A percentile compares a stretch with the other conserved stretches of the same genome.
These are phyloP conservation scores for Aspergillus sp. DNA, from an alignment of 2,329 filamentous ascomycete species.

Conservation along the genomic window DNA sequence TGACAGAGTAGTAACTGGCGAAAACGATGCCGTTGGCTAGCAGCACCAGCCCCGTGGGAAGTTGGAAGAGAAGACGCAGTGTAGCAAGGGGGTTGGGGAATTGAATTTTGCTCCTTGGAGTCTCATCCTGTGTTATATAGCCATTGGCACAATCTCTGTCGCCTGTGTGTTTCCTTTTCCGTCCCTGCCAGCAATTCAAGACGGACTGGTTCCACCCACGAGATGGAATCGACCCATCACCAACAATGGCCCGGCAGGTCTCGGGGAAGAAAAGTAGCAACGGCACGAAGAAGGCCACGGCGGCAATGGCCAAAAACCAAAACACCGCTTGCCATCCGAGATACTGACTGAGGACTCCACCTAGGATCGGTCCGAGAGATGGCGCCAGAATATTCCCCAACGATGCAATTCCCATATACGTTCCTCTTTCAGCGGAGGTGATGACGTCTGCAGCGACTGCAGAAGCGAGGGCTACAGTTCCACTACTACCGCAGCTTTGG, in stretches of 20 bases:
- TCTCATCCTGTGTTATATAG: neutral
- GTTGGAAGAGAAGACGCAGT: slow-evolving; percentile 27
- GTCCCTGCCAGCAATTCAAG: slow-evolving; percentile 3
- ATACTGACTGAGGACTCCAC: slow-evolving; percentile 43
- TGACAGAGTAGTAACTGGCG: slow-evolving; percentile 40
- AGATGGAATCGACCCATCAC: slow-evolving; percentile 24
- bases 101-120: slow-evolving; percentile 1
- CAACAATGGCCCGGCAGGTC: slow-evolving; percentile 30
- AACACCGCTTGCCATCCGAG: slow-evolving; percentile 51
- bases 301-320: slow-evolving; percentile 48
- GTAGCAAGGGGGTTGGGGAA: slow-evolving; percentile 28
- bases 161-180: neutral
- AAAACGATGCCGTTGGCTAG: slow-evolving; percentile 34
- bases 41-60: slow-evolving; percentile 26
- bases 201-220: slow-evolving; percentile 26
- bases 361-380: slow-evolving; percentile 48
- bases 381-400: slow-evolving; percentile 37
- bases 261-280: slow-evolving; percentile 29
- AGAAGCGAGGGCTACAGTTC: slow-evolving; percentile 36
- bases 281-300: slow-evolving; percentile 20
- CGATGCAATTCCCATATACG: slow-evolving; percentile 35
- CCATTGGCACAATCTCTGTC: neutral
- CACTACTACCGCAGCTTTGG: slow-evolving; percentile 40
- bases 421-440: slow-evolving; percentile 36
- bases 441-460: slow-evolving; percentile 39